Conservation (phyloP, 2,329 filamentous ascomycete species). For the Neocucurbitaria cava region DNA sequence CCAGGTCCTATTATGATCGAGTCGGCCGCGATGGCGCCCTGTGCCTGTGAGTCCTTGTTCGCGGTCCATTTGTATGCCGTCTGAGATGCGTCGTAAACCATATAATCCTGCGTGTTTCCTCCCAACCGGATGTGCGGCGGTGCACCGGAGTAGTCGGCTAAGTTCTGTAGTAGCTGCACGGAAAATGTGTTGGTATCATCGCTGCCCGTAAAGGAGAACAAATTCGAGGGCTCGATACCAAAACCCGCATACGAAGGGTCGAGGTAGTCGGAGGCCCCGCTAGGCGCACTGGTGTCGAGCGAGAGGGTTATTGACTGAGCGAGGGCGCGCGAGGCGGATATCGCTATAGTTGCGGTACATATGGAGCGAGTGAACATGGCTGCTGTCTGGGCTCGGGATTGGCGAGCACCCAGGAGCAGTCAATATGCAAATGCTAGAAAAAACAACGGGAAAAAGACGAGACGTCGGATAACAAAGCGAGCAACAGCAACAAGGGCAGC, state of each 20-base stretch:
- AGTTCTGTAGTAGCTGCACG: slow-evolving; percentile 57
- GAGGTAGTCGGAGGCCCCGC: slow-evolving; percentile 44
- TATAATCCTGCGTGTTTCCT: slow-evolving; percentile 61
- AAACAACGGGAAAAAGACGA: background rate
- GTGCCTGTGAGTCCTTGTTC: slow-evolving; percentile 50
- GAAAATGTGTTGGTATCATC: slow-evolving; percentile 53
- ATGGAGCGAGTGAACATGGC: slow-evolving; percentile 29
- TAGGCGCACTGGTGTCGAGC: slow-evolving; percentile 34
- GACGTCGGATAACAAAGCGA: background rate
- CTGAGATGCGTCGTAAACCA: slow-evolving; percentile 53
- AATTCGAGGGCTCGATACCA: slow-evolving; percentile 61
- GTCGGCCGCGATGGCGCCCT: slow-evolving; percentile 52
- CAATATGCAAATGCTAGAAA: background rate
- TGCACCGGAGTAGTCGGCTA: slow-evolving; percentile 57
- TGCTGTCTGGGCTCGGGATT: slow-evolving; percentile 4
- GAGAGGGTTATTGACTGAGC: slow-evolving; percentile 45
- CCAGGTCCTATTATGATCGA: slow-evolving; percentile 56
- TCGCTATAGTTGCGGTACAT: slow-evolving; percentile 19
- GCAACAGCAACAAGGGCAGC: background rate
- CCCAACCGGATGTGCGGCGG: slow-evolving; percentile 59
- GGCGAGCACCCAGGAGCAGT: background rate
- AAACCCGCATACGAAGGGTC: slow-evolving; percentile 58
- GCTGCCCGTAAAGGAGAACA: slow-evolving; percentile 59
- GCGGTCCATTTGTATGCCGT: slow-evolving; percentile 46
- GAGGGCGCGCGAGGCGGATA: slow-evolving; percentile 26